Percentiles rank a stretch among this genome's conserved stretches.
Conservation (phyloP, 345 rosid species). For the Psidium guajava region DNA sequence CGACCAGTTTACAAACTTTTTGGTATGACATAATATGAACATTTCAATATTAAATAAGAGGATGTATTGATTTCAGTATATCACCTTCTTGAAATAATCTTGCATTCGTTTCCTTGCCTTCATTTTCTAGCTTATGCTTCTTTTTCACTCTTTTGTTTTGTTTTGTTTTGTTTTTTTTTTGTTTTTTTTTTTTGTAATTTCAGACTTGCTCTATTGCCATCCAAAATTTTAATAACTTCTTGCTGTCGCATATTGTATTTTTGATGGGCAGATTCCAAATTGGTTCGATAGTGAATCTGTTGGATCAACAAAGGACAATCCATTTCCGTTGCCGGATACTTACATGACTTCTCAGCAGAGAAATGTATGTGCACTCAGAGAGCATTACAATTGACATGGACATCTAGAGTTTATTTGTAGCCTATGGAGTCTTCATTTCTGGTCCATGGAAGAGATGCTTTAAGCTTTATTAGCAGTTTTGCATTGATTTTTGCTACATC, state of each 20-base stretch:
- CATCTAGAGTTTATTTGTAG: neutral
- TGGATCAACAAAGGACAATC: conserved; percentile 76
- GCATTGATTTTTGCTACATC: neutral
- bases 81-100: neutral
- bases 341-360: conserved; percentile 70
- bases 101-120: neutral
- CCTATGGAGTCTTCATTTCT: neutral
- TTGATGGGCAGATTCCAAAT: conserved; percentile 67
- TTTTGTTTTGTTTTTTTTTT: too few species aligned
- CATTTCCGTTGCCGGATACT: conserved; percentile 69
- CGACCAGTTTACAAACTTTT: conserved; percentile 85
- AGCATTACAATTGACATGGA: neutral
- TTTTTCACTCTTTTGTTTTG: neutral
- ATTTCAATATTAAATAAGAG: neutral
- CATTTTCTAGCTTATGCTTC: neutral
- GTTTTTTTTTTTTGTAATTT: neutral
- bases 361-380: conserved; percentile 39
- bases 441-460: neutral
- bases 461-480: neutral
- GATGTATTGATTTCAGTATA: neutral
- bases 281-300: conserved; percentile 68
- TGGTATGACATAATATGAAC: conserved; percentile 32
- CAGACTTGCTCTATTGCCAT: neutral
- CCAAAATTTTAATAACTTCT: neutral
- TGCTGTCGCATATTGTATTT: neutral